A percentile compares a stretch with the other conserved stretches of the same genome.
phyloP scores from a whole-genome alignment of 768 basidiomycete species.

The Suillus weaverae region DNA sequence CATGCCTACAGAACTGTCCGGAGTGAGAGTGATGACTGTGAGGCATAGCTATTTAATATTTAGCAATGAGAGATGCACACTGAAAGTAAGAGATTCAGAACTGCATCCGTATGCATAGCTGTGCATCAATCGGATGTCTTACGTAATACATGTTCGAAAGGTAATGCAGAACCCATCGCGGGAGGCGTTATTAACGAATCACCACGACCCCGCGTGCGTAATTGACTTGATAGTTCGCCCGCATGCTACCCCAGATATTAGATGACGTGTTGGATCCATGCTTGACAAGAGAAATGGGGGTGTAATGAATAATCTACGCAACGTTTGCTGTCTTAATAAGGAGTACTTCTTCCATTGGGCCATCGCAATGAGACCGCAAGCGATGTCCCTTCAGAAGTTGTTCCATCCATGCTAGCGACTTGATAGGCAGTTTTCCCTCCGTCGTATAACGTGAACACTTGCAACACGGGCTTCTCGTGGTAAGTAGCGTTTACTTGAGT shows the following conservation, averaged over 20 bases:
- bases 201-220: slow-evolving; percentile 6
- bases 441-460: slow-evolving; percentile 2
- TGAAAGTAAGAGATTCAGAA: background rate
- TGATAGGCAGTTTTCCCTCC: background rate
- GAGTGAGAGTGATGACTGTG: slow-evolving; percentile 90
- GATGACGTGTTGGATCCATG: slow-evolving; percentile 1
- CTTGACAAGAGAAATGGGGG: background rate
- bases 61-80: background rate
- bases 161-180: slow-evolving; percentile 4
- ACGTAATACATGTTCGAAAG: background rate
- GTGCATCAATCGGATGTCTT: background rate
- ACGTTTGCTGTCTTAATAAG: background rate
- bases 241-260: slow-evolving; percentile 1
- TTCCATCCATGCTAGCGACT: background rate
- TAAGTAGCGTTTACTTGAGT: background rate
- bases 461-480: background rate
- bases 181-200: background rate
- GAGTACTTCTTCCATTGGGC: background rate
- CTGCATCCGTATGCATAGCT: background rate
- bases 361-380: background rate
- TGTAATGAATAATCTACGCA: background rate
- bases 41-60: slow-evolving; percentile 42
- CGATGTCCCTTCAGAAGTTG: background rate
- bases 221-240: background rate
- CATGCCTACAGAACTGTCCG: slow-evolving; percentile 93